phyloP scores from a whole-genome alignment of 495 filamentous ascomycete species.

The Penicillium flavigenum region DNA sequence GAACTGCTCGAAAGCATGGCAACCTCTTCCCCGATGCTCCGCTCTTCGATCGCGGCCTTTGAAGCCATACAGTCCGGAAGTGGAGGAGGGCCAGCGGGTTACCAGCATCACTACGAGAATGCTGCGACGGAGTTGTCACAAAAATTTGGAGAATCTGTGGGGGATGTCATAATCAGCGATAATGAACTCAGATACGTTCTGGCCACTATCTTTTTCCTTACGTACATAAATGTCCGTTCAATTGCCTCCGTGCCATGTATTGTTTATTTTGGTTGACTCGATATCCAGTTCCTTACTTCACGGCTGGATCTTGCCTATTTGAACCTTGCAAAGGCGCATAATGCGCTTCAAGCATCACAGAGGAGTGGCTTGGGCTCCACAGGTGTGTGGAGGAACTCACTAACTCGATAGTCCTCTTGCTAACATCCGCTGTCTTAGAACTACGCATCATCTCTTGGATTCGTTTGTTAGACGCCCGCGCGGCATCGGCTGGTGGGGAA shows the following conservation, averaged over 20 bases:
- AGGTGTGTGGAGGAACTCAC: background rate
- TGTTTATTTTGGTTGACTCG: constrained; percentile 10
- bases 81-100: background rate
- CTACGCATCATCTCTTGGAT: constrained; percentile 38
- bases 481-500: constrained; percentile 39
- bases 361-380: constrained; percentile 12
- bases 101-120: background rate
- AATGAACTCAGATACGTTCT: constrained; percentile 2
- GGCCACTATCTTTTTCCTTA: constrained; percentile 1
- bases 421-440: constrained; percentile 14
- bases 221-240: background rate
- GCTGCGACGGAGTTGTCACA: background rate
- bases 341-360: constrained; percentile 14
- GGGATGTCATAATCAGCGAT: background rate
- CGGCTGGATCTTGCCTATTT: background rate
- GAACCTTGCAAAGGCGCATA: constrained; percentile 16
- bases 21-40: background rate
- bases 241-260: background rate
- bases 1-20: constrained; percentile 3
- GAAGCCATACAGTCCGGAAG: background rate
- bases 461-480: constrained; percentile 36
- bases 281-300: background rate
- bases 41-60: background rate
- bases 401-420: background rate
- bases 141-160: background rate